Base-by-base conservation (phyloP, 768 basidiomycete species). In the Tephrocybe sp. region DNA sequence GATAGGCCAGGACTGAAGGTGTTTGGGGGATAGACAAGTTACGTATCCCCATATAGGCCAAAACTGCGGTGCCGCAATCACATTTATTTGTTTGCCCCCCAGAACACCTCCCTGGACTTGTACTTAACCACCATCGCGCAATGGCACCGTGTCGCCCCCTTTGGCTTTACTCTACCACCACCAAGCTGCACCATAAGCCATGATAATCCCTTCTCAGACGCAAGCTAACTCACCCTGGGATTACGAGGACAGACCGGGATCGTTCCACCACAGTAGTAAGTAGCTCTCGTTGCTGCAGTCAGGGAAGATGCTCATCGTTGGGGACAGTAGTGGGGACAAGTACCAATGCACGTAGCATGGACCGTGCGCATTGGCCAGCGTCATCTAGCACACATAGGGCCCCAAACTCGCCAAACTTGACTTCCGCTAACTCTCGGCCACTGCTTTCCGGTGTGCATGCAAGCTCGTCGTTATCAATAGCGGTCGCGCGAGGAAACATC, bases 261-360 rank as follows among this genome's bases (percentile, higher is more conserved):
- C 45, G 24, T 21, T 41, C 39, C 24, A 18, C 17, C 23, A 36
- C 51, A 20, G 4, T 24, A 24, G 51, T 53, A 21, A 42, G 51
- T 36, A 4, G 17, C 45, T 26, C 12, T 28, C 38, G 33, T 26
- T 18, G 7, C 20, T 11, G 11, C 23, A 24, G n/a, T 14, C 11
- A 7, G 17, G 38, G 38, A 12, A 14, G 9, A 20, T 4, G 8
- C 40, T 53, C 14, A 45, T 48, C 8, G 14, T 47, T 21, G 41
- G 1, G 9, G 12, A 10, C 25, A 17, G 12, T 12, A 38, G 33
- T 41, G 23, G n/a, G 6, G 6, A 20, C 23, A 10, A n/a, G 0
- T 33, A 12, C 24, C n/a, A 38, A 28, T 25, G 33, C 39, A 42
- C 39, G 45, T 32, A 42, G 39, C 25, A 53, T 37, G 11, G 26